Conservation (phyloP, 495 filamentous ascomycete species). For the Neurospora sublineolata region DNA sequence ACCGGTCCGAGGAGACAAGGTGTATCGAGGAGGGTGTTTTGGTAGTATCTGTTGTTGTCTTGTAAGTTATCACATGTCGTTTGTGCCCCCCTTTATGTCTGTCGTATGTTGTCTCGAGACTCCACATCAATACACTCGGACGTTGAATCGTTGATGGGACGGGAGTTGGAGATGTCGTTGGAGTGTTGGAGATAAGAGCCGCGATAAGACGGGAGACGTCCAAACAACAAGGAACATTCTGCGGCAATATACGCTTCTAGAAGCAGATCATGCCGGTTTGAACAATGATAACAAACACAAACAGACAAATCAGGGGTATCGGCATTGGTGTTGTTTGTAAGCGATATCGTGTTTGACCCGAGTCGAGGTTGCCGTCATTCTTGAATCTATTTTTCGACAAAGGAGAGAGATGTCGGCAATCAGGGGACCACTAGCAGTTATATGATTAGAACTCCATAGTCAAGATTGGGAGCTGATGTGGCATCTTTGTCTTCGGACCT, state of each 20-base stretch:
- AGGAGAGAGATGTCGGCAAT: neutral
- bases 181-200: neutral
- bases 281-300: neutral
- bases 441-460: neutral
- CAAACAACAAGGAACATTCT: neutral
- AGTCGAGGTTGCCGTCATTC: neutral
- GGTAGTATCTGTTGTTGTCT: neutral
- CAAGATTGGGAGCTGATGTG: neutral
- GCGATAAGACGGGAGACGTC: neutral
- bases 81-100: neutral
- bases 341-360: neutral
- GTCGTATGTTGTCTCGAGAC: neutral
- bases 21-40: neutral
- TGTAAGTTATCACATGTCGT: neutral
- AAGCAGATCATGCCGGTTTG: neutral
- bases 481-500: neutral
- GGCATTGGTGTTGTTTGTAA: neutral
- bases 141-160: neutral
- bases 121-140: neutral
- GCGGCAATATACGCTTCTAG: neutral
- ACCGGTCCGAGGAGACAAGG: neutral
- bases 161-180: neutral
- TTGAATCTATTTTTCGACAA: neutral
- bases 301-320: neutral
- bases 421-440: neutral